Base-by-base conservation (phyloP, 2,329 filamentous ascomycete species). In the Talaromyces sp. region DNA sequence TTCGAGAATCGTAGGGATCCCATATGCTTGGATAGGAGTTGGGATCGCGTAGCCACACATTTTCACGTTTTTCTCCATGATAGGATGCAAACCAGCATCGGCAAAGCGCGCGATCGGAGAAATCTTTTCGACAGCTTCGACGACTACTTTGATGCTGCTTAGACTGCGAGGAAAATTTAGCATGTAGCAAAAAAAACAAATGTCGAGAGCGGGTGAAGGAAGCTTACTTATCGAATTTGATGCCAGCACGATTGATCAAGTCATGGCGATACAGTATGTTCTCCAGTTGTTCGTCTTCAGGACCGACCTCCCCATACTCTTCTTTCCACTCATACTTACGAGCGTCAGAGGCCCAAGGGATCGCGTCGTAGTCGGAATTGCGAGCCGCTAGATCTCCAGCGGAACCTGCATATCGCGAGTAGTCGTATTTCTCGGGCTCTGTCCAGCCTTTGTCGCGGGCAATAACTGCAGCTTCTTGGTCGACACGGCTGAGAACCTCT, bases 1-100 rank as follows among this genome's bases (percentile, higher is more conserved):
- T 57, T 84, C 80, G 23, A 90, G 77, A 48, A 98, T 87, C 0
- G 93, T 88, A 0, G 95, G 92, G 33, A 98, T 85, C 4, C 87
- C 88, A 73, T 91, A 97, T 21, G 86, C 85, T 73, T 99, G 95
- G 40, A 99, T 95, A 0, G 93, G 91, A 0, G 95, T 98, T 0
- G 93, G 92, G 0, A 77, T 71, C 0, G 79, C 74, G 71, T 96
- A 98, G 1, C 86, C 84, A 65, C 86, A 88, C 2, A 93, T 81
- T 64, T 85, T 72, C 44, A 97, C 83, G 67, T 98, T 99, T 66
- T 88, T 82, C 1, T 88, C 73, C 83, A 98, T 89, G 31, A 87
- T 83, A 0, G 95, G 95, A 70, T 99, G 95, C 14, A 99, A 81
- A 1, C 91, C 92, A 23, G 91, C 91, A 63, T 90, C 83, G 1